phyloP scores from a whole-genome alignment of 2,329 filamentous ascomycete species.

The Myriangium duriaei region DNA sequence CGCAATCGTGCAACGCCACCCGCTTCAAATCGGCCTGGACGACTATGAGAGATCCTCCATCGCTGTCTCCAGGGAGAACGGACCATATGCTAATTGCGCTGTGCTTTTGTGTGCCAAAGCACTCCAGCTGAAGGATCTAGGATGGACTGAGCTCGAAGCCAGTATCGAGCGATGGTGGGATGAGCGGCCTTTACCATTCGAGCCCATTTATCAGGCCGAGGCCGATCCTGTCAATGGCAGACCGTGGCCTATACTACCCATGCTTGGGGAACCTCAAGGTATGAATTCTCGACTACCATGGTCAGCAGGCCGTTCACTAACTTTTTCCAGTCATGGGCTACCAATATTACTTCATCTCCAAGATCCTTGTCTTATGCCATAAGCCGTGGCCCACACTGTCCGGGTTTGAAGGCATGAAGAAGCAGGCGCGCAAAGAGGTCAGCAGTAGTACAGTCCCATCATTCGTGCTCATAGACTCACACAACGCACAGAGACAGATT shows the following conservation, averaged over 20 bases:
- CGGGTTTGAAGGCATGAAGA: conserved; percentile 15
- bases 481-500: conserved; percentile 12
- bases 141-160: conserved; percentile 3
- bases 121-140: conserved; percentile 16
- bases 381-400: conserved; percentile 10
- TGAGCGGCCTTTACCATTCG: conserved; percentile 13
- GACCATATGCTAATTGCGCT: conserved; percentile 27
- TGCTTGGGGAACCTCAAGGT: conserved; percentile 23
- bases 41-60: conserved; percentile 28
- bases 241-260: conserved; percentile 22
- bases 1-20: conserved; percentile 25
- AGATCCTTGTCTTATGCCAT: conserved; percentile 17
- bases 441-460: neutral
- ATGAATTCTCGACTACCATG: neutral
- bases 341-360: conserved; percentile 25
- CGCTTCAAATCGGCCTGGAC: conserved; percentile 26
- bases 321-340: conserved; percentile 20
- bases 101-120: conserved; percentile 29
- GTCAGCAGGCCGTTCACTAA: neutral
- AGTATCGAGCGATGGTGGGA: conserved; percentile 14
- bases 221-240: conserved; percentile 10
- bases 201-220: conserved; percentile 20
- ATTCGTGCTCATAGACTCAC: neutral
- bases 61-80: conserved; percentile 27
- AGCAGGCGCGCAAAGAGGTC: conserved; percentile 13